A percentile compares a stretch with the other conserved stretches of the same genome.
phyloP scores from a whole-genome alignment of 1,139 yeast species.

The Debaryomycetaceae sp. region DNA sequence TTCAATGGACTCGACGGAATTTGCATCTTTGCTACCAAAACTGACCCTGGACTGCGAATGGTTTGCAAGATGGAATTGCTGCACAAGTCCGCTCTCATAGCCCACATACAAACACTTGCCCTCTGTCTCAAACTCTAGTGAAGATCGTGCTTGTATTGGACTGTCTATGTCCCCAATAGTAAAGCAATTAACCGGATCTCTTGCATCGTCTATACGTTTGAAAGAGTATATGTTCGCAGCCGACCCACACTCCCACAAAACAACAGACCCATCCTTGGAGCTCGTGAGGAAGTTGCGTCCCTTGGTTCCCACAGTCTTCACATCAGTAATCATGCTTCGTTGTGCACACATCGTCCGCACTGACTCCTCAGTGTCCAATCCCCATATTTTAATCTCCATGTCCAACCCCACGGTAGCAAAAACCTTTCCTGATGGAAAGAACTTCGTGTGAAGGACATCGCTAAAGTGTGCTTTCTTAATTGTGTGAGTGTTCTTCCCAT shows the following conservation, averaged over 20 bases:
- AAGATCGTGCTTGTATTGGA: constrained; percentile 4
- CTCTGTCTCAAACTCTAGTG: constrained; percentile 19
- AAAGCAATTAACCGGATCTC: constrained; percentile 29
- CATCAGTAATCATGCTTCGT: constrained; percentile 39
- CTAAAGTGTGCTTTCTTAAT: constrained; percentile 42
- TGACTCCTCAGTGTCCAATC: constrained; percentile 48
- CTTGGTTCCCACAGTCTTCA: constrained; percentile 46
- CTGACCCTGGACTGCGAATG: constrained; percentile 13
- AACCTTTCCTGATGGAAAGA: constrained; percentile 64
- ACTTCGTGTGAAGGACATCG: constrained; percentile 29
- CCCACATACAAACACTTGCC: constrained; percentile 36
- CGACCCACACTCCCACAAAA: constrained; percentile 67
- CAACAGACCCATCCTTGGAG: constrained; percentile 50
- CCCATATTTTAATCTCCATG: constrained; percentile 57
- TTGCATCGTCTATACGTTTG: constrained; percentile 25
- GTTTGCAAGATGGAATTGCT: constrained; percentile 19
- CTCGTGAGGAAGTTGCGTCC: constrained; percentile 64
- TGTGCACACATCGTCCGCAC: constrained; percentile 49
- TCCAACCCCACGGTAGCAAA: constrained; percentile 55
- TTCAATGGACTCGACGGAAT: constrained; percentile 15
- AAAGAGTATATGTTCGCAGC: constrained; percentile 44
- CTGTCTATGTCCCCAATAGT: constrained; percentile 8
- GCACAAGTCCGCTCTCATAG: constrained; percentile 44
- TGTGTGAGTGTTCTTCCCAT: constrained; percentile 10
- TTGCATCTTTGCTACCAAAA: constrained; percentile 1